Base-by-base conservation (phyloP, 495 filamentous ascomycete genomes). In the Aspergillus coremiiformis region DNA sequence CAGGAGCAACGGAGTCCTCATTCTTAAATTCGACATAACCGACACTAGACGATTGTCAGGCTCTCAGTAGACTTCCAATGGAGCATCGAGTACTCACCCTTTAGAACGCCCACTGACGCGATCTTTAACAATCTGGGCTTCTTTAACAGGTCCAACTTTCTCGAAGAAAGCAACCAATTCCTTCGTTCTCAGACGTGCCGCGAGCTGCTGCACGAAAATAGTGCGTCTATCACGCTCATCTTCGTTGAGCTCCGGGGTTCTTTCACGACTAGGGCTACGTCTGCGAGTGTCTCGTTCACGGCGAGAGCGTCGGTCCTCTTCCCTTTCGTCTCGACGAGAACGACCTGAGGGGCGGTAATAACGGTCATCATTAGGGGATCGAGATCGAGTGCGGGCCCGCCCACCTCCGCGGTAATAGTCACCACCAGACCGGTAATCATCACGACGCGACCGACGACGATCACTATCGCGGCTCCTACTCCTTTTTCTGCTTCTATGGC, bases 101-200 rank as follows among this genome's bases (percentile, higher is more conserved):
- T 99, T 99, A 19, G 90, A 96, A 68, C 94, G 86, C 55, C 90
- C 89, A 71, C 89, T 95, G 49, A 97, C 89, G 52, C 94, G 79
- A 61, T 99, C 94, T 73, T 96, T 97, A n/a, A 99, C 94, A 61
- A 99, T 97, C 70, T 96, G 93, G 47, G 94, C 94, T 70, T 97
- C 94, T 61, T 91, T 94, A 22, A 99, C 93, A 26, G 89, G 86
- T 59, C 94, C 94, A 62, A 92, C 87, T 72, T 92, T 91, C 70
- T 95, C 89, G 65, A 99, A 99, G 66, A 99, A 99, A 51, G 81
- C 80, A 69, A 92, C 89, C 47, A 99, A 78, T 66, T 99, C 90
- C 63, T 89, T 91, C 48, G 89, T 93, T 54, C 90, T 84, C 51
- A 97, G 77, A 59, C 93, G 89, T 47, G 88, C 89, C 47, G 93